phyloP scores from a whole-genome alignment of 805 yeast genomes.

The Starmera caribaea region DNA sequence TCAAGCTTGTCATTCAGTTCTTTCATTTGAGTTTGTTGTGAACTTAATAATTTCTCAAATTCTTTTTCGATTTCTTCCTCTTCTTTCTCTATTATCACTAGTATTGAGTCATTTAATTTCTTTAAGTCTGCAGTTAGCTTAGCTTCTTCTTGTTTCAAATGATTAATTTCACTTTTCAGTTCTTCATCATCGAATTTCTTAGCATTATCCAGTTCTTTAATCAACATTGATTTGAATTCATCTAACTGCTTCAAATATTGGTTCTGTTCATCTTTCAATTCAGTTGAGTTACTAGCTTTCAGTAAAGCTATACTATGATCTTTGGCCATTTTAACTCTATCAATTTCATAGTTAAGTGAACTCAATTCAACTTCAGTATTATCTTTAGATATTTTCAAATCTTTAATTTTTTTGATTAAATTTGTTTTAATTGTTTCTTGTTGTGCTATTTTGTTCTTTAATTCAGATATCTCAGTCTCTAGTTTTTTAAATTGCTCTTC shows the following conservation, averaged over 20 bases:
- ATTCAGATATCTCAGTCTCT: background rate
- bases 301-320: conserved; percentile 4
- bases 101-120: background rate
- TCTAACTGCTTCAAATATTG: conserved; percentile 21
- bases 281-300: conserved; percentile 8
- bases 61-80: conserved; percentile 8
- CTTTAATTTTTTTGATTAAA: conserved; percentile 1
- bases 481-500: background rate
- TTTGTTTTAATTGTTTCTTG: conserved; percentile 1
- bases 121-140: conserved; percentile 2
- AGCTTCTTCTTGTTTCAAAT: conserved; percentile 9
- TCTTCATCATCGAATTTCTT: conserved; percentile 17
- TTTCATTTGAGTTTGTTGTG: conserved; percentile 21
- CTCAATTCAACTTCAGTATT: conserved; percentile 8
- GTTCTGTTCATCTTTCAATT: conserved; percentile 22
- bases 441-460: conserved; percentile 3
- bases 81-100: conserved; percentile 1
- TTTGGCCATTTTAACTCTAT: background rate
- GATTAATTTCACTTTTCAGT: conserved; percentile 10
- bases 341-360: conserved; percentile 7
- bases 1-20: conserved; percentile 19
- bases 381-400: conserved; percentile 7
- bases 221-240: conserved; percentile 19
- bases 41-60: conserved; percentile 11
- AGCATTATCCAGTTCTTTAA: conserved; percentile 22